phyloP scores from a whole-genome alignment of 2,329 filamentous ascomycete species.

The Hirsutella rhossiliensis region DNA sequence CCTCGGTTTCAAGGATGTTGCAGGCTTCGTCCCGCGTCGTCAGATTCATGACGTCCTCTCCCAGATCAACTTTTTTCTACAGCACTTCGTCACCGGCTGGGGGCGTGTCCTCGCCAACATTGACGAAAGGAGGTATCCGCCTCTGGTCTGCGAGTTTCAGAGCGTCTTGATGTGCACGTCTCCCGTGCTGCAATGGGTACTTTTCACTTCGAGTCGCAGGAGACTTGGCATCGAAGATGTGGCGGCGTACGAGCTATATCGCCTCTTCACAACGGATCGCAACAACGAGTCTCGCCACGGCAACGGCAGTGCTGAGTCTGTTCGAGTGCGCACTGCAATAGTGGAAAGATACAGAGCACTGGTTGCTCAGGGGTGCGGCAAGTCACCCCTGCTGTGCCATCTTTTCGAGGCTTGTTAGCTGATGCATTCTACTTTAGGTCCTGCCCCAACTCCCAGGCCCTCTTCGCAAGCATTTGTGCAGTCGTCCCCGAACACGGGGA shows the following conservation, averaged over 20 bases:
- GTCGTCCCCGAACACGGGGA: too few species aligned
- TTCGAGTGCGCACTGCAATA: neutral
- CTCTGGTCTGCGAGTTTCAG: slow-evolving; percentile 14
- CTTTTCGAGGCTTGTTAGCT: too few species aligned
- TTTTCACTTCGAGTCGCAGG: slow-evolving; percentile 19
- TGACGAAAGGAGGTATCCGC: slow-evolving; percentile 12
- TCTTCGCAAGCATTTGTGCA: too few species aligned
- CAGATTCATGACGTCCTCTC: neutral
- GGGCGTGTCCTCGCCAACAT: slow-evolving; percentile 4
- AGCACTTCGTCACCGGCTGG: slow-evolving; percentile 11
- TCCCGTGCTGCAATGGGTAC: slow-evolving; percentile 9
- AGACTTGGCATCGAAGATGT: slow-evolving; percentile 12
- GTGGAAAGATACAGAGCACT: neutral
- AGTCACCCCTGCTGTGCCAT: neutral
- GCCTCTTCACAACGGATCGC: slow-evolving; percentile 13
- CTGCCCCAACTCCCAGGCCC: too few species aligned
- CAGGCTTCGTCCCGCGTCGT: neutral
- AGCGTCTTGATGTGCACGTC: slow-evolving; percentile 14
- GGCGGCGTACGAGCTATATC: slow-evolving; percentile 7
- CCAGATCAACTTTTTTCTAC: slow-evolving; percentile 12
- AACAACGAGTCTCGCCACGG: slow-evolving; percentile 7
- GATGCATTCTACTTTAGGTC: too few species aligned
- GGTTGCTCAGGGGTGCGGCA: neutral
- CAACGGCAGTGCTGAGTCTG: neutral
- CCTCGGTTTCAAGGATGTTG: neutral